Evolutionary conservation across 352 stramenopile species (phyloP), one percentile per base, ranked within the genome.

Genomic region (Phytophthora idaei): DNA sequence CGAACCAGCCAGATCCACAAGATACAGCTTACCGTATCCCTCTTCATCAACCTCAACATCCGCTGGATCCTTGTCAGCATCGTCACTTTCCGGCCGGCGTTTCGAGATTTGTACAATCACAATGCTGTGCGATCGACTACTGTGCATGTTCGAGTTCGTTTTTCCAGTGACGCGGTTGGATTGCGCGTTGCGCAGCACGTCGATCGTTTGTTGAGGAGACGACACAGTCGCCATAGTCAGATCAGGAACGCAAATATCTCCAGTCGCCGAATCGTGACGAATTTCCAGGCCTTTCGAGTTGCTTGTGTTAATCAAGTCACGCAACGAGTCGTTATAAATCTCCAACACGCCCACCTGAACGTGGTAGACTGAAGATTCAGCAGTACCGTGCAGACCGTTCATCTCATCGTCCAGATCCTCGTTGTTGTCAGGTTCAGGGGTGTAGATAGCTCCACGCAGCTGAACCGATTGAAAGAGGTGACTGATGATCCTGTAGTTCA

Each of bases 301-400:
- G 17, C 61, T 75, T 34, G 81, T 82, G 62, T 81, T 87, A 25
- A 98, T 81, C 29, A 98, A 79, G 65, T 98, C 95, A 11, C 89
- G 86, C 10, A 98, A 74, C 0, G 84, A 90, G 63, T 98, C 94
- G 57, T 98, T 98, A 80, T 98, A 97, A 52, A 99, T 99, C 81
- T 99, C 98, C 27, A 99, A 76, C 78, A 99, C 95, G 39, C 92
- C 92, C 25, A 99, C 80, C 28, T 92, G 74, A 10, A 95, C 79
- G 17, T 94, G 77, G 67, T 89, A 95, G 5, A 82, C 31, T 2
- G 74, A 75, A 34, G 65, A 74, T 8, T 69, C 62, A 15, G 58
- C 37, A 47, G 45, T 44, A 10, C 29, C 12, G 17, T 61, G 45
- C 42, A 75, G 50, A 27, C 63, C 67, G 37, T 77, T 71, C 37